Percentiles rank a stretch among this genome's conserved stretches.
Conservation (phyloP, 2,329 filamentous ascomycete species). For the Torrubiella hemipterigena region DNA sequence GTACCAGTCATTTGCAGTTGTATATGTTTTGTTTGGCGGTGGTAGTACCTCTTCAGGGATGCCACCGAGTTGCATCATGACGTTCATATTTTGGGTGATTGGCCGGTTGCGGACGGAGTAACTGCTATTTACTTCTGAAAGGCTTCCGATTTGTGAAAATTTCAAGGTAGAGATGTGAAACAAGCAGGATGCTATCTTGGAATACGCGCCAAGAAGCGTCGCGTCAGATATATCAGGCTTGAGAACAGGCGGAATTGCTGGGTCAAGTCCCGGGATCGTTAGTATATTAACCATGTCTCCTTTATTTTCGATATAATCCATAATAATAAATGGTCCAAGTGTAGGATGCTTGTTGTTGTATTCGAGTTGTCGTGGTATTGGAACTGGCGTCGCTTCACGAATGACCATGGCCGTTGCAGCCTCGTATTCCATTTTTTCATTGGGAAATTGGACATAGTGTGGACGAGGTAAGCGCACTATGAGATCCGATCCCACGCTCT, state of each 20-base stretch:
- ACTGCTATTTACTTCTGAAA: constrained; percentile 14
- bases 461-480: constrained; percentile 8
- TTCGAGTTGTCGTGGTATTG: constrained; percentile 2
- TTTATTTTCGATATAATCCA: constrained; percentile 13
- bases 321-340: constrained; percentile 16
- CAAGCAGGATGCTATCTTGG: constrained; percentile 23
- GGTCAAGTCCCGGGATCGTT: neutral
- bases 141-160: constrained; percentile 26
- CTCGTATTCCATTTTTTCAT: constrained; percentile 8
- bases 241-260: neutral
- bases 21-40: constrained; percentile 10
- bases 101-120: constrained; percentile 19
- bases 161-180: constrained; percentile 21
- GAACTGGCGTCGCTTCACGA: constrained; percentile 3
- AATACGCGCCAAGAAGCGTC: constrained; percentile 18
- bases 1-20: constrained; percentile 22
- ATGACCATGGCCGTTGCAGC: constrained; percentile 7
- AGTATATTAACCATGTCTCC: constrained; percentile 10
- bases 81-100: constrained; percentile 29
- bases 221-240: constrained; percentile 15
- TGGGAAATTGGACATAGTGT: constrained; percentile 7
- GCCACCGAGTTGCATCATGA: constrained; percentile 17
- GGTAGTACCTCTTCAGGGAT: constrained; percentile 13
- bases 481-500: constrained; percentile 3
- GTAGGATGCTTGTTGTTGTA: constrained; percentile 10